Base-by-base conservation (phyloP, 768 basidiomycete genomes). In the Astraeus odoratus region DNA sequence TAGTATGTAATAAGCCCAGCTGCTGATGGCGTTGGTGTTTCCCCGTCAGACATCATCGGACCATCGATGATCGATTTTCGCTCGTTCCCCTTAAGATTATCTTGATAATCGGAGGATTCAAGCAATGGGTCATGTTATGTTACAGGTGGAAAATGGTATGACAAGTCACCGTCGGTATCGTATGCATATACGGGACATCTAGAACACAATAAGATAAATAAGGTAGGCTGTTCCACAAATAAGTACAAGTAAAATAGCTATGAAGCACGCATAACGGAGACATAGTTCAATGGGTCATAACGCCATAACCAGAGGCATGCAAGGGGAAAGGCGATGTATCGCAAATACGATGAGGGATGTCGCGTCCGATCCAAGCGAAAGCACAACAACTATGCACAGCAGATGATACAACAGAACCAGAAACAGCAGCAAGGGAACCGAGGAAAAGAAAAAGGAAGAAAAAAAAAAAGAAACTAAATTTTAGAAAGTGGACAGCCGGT, bases 401-500 rank as follows among this genome's bases (percentile, higher is more conserved):
- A 42, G 35, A 33, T 51, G 45, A 35, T 43, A 52, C 50, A 43
- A 40, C n/a, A 42, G 25, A 39, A 19, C 27, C 31, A n/a, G 29
- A 41, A 46, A 50, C 40, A 43, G 47, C 34, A 23, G 7, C 37
- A 15, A 24, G 8, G 13, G n/a, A 25, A 20, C 37, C n/a, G 13
- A 39, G 4, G 5, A 13, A 25, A 22, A 10, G 16, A 41, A 50
- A 27, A 46, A 42, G 34, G 19, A 30, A 25, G 54, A 52, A 55
- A 55, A 54, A 43, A 44, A 37, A 51, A 40, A 39, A 20, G 22
- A 20, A 8, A 2, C 29, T 13, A 18, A 36, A n/a, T 8, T 35
- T 44, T 52, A 84, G 57, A 86, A 86, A 2, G 83, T 84, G 31
- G 83, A 80, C 44, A 80, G 58, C 30, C 67, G 66, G 47, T 68